Base-by-base conservation (phyloP, 2,329 filamentous ascomycete genomes). In the Aspergillus fructus region DNA sequence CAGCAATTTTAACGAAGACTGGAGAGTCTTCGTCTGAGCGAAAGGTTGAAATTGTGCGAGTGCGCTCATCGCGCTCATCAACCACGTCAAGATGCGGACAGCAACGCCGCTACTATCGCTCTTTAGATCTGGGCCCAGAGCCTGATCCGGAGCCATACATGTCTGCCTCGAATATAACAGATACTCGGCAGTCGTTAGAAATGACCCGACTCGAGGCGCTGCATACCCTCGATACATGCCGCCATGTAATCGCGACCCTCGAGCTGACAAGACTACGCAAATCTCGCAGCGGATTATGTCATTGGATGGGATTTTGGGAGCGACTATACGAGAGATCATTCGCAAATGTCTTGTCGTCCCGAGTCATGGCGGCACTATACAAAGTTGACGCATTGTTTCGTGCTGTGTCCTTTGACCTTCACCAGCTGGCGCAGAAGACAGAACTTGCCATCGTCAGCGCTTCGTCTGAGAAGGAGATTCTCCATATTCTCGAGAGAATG, bases 221-320 rank as follows among this genome's bases (percentile, higher is more conserved):
- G 9, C 53, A 66, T 13, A 65, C 68, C 8, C 65, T 72, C 19
- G 42, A 50, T 6, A 60, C 63, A 24, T 71, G 68, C 56, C 67
- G 68, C 30, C 59, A 62, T 21, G 60, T 68, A 45, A 66, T 72
- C 41, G 58, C 65, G 6, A 60, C 58, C 4, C 65, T 71, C 6
- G 70, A 72, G 49, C 30, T 71, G 19, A 70, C 63, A 2, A 68
- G 70, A 15, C 65, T 72, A 53, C 61, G 63, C 57, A 70, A 69
- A 33, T 65, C 70, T 8, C 67, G 70, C 19, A 60, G 60, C 17
- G 70, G 70, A 3, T 50, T 68, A 27, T 56, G 56, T 34, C 58
- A 65, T 49, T 72, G 70, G 70, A 55, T 67, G 11, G 30, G 58
- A 12, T 72, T 71, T 52, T 72, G 70, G 70, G 57, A 64, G 21